Conservation (phyloP, 371 early-diverging fungal genomes). For the Batkoa obscura region DNA sequence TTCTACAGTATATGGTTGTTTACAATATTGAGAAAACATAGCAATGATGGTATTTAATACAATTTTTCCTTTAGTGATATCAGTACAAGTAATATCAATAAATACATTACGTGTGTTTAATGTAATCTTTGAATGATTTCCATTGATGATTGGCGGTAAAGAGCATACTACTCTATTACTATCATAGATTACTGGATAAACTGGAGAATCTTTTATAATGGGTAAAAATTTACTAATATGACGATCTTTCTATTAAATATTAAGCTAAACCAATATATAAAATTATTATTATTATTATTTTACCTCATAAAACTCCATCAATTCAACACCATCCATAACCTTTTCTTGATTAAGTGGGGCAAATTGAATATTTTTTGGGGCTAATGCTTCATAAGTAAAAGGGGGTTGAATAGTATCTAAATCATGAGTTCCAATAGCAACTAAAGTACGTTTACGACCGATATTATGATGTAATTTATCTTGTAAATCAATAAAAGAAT, state of each 20-base stretch:
- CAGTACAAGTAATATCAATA: constrained; percentile 97
- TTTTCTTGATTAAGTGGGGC: constrained; percentile 85
- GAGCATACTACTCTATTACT: constrained; percentile 71
- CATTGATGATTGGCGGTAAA: constrained; percentile 99
- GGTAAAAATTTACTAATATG: constrained; percentile 82
- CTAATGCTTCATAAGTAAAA: constrained; percentile 84
- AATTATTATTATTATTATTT: background rate
- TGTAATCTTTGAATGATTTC: constrained; percentile 94
- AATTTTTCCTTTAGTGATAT: constrained; percentile 84
- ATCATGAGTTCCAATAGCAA: constrained; percentile 99
- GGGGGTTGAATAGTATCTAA: constrained; percentile 88
- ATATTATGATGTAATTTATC: constrained; percentile 98
- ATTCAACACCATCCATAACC: constrained; percentile 64
- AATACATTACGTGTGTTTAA: constrained; percentile 93
- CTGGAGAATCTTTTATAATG: constrained; percentile 80
- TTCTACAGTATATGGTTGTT: constrained; percentile 58
- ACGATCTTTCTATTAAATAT: constrained; percentile 31
- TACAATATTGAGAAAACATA: constrained; percentile 89
- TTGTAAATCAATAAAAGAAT: constrained; percentile 96
- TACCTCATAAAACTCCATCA: constrained; percentile 79
- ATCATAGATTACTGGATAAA: constrained; percentile 87
- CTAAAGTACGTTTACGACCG: constrained; percentile 89
- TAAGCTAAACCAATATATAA: background rate
- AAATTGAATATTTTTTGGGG: constrained; percentile 84
- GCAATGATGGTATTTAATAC: constrained; percentile 83